These are phyloP conservation scores for Colletotrichum shisoi DNA, from an alignment of 2,329 filamentous ascomycete genomes.

Conservation along the genomic window DNA sequence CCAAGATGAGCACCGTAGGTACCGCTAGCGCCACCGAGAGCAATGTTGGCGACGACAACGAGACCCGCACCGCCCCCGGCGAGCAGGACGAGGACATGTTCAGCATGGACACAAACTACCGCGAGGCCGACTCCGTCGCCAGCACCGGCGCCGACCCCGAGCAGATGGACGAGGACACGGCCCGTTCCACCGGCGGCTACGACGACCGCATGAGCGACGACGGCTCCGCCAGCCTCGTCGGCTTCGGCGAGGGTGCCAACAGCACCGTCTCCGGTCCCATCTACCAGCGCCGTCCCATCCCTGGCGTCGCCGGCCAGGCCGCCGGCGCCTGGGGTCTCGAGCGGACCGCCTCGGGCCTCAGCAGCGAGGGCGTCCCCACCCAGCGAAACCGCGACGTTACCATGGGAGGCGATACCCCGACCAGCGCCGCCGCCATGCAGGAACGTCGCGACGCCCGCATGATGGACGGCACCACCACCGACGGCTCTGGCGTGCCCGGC, in stretches of 20 bases:
- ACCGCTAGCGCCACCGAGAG: conserved; percentile 88
- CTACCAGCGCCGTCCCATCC: conserved; percentile 62
- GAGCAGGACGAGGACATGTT: conserved; percentile 72
- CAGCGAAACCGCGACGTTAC: conserved; percentile 49
- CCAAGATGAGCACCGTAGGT: conserved; percentile 88
- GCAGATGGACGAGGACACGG: conserved; percentile 63
- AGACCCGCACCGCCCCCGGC: conserved; percentile 61
- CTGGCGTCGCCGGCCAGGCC: conserved; percentile 45
- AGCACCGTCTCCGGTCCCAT: conserved; percentile 84
- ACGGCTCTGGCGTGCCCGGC: conserved; percentile 57
- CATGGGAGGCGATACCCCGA: conserved; percentile 52
- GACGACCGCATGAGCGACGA: conserved; percentile 86
- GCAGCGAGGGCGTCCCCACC: conserved; percentile 55
- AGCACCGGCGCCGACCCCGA: conserved; percentile 57
- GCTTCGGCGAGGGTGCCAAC: conserved; percentile 90
- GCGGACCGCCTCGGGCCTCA: conserved; percentile 61
- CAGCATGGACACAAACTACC: conserved; percentile 71
- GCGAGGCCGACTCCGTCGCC: conserved; percentile 67
- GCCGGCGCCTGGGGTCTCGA: conserved; percentile 55
- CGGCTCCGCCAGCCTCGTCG: conserved; percentile 82
- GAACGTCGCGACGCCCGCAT: conserved; percentile 69
- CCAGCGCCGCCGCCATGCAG: conserved; percentile 56
- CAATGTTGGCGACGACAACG: conserved; percentile 63
- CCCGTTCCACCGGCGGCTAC: conserved; percentile 59
- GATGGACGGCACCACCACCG: conserved; percentile 70